These are phyloP conservation scores for Saccharomycopsis javanensis DNA, from an alignment of 805 yeast species.

Conservation along the genomic window DNA sequence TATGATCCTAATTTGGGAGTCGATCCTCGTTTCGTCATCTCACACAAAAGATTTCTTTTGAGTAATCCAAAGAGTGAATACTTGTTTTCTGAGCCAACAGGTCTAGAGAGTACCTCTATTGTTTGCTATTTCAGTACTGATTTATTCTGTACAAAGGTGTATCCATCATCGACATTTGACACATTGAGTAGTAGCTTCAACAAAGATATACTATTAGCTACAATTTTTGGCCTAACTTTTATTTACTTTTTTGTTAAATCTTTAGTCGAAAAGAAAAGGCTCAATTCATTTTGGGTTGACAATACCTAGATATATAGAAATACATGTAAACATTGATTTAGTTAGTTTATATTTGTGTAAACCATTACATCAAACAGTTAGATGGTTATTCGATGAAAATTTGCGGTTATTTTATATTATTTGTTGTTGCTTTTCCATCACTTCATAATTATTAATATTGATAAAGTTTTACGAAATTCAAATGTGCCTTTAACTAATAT, in stretches of 20 bases:
- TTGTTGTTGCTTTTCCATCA: no score
- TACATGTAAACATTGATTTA: neutral
- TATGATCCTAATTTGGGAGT: slow-evolving; percentile 52
- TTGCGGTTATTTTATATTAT: no score
- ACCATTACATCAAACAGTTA: no score
- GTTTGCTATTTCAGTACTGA: slow-evolving; percentile 61
- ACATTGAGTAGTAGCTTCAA: slow-evolving; percentile 59
- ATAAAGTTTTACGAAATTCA: no score
- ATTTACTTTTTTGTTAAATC: slow-evolving; percentile 46
- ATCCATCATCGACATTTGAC: slow-evolving; percentile 83
- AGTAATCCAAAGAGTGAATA: slow-evolving; percentile 20
- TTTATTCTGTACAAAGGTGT: slow-evolving; percentile 63
- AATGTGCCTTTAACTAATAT: neutral
- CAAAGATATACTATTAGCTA: slow-evolving; percentile 48
- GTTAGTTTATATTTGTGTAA: no score
- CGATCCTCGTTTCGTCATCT: slow-evolving; percentile 39
- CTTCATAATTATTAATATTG: neutral
- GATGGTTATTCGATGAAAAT: no score
- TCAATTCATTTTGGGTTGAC: slow-evolving; percentile 42
- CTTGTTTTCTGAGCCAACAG: slow-evolving; percentile 46
- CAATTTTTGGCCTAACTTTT: slow-evolving; percentile 44
- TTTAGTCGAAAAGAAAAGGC: slow-evolving; percentile 41
- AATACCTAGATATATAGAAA: neutral
- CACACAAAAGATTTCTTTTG: slow-evolving; percentile 39
- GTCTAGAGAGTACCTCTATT: slow-evolving; percentile 72